Evolutionary conservation across 2,329 filamentous ascomycete species (phyloP).

Genomic region (Verticillium nonalfalfae): DNA sequence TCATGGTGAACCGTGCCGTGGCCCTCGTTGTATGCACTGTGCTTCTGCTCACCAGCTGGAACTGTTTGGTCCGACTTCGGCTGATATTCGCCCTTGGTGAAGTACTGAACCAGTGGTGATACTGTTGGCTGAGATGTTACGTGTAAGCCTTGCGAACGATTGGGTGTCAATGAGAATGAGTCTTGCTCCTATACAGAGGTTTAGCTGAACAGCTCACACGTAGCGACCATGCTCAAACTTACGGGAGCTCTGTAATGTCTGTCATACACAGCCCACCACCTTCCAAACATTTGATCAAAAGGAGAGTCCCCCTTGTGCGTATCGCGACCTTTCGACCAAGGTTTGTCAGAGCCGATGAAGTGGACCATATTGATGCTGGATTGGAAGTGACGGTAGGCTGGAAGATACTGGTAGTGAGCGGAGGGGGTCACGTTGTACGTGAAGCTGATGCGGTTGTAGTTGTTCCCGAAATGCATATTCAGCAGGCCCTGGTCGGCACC

Average conservation of each 20-base stretch:
- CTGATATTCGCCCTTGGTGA: conserved; percentile 48
- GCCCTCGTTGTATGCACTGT: conserved; percentile 16
- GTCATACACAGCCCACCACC: conserved; percentile 96
- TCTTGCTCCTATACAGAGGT: conserved; percentile 4
- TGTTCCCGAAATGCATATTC: conserved; percentile 86
- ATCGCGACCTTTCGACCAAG: conserved; percentile 66
- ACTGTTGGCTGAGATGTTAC: conserved; percentile 3
- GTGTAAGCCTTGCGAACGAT: background rate
- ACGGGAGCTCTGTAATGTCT: conserved; percentile 64
- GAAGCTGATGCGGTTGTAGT: conserved; percentile 85
- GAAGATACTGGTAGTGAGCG: conserved; percentile 94
- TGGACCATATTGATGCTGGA: conserved; percentile 85
- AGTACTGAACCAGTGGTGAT: conserved; percentile 40
- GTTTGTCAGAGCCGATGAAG: conserved; percentile 89
- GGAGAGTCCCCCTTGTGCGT: conserved; percentile 49
- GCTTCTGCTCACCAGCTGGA: conserved; percentile 25
- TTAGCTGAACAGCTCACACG: background rate
- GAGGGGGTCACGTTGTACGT: conserved; percentile 96
- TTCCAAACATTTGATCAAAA: conserved; percentile 76
- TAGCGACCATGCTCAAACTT: conserved; percentile 11
- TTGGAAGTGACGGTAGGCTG: conserved; percentile 90
- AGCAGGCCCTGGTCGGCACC: conserved; percentile 93
- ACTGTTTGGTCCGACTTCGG: conserved; percentile 19
- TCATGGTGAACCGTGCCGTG: conserved; percentile 12
- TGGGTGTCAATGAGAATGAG: background rate